These are phyloP conservation scores for Podospora tetraspora DNA, from an alignment of 495 filamentous ascomycete species.

Conservation along the genomic window DNA sequence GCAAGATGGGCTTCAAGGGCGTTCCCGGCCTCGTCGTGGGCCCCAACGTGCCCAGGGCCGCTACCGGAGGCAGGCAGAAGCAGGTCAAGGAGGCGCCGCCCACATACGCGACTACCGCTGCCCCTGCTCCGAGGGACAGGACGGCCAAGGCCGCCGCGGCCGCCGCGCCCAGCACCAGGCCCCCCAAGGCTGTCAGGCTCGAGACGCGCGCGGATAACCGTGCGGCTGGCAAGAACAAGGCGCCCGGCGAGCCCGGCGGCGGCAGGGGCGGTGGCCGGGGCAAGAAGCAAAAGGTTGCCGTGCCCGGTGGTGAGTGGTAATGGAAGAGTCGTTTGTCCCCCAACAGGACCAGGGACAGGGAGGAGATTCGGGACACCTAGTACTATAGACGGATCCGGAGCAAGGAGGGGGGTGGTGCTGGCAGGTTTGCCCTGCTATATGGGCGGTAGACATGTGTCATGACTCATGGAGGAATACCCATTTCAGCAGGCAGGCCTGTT, in stretches of 20 bases:
- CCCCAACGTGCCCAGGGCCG: background rate
- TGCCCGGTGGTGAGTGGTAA: background rate
- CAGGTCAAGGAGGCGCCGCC: background rate
- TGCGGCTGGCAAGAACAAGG: background rate
- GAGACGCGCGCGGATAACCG: background rate
- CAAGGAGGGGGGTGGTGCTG: background rate
- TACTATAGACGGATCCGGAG: background rate
- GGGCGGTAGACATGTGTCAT: background rate
- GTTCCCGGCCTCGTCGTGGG: conserved; percentile 23
- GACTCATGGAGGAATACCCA: background rate
- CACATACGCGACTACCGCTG: background rate
- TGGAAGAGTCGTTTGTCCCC: background rate
- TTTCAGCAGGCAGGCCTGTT: background rate
- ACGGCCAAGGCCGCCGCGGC: background rate
- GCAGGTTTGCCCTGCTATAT: background rate
- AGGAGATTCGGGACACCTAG: background rate
- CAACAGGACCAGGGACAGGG: background rate
- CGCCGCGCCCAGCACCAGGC: background rate
- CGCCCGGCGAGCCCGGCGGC: background rate
- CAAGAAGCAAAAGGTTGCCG: background rate
- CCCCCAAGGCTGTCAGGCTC: background rate
- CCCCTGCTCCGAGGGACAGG: background rate
- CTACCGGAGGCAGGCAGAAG: background rate
- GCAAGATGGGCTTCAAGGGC: conserved; percentile 33
- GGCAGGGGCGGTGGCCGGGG: background rate